Evolutionary conservation across 2,329 filamentous ascomycete species (phyloP), one percentile per base, ranked within the genome.

Genomic region (Eutypa lata): DNA sequence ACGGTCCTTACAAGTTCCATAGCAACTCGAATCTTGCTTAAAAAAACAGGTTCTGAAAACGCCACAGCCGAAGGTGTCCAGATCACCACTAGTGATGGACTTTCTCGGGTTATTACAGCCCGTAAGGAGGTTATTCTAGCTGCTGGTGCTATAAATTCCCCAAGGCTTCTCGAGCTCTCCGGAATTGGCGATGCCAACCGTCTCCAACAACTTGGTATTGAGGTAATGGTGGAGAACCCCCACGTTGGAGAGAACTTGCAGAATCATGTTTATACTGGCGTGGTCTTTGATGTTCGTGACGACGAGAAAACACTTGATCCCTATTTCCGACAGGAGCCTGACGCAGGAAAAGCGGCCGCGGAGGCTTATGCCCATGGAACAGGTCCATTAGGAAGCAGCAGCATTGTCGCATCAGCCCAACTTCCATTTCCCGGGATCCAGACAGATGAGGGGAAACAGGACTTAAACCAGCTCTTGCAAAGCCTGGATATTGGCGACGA

Each of bases 111-210:
- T 13, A 48, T 49, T 11, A 42, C 8, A 14, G 47, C 51, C 21
- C 40, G 40, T 8, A 53, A 50, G 50, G 84, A 87, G 58, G 74
- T 86, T 8, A 76, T 88, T 43, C 65, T 88, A 3, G 78, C 78
- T 3, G 82, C 81, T 1, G 85, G 84, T 0, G 77, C 74, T 28
- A 70, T 80, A 43, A 76, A 78, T 61, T 83, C 79, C 8, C 84
- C 77, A 5, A 81, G 79, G 66, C 70, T 83, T 14, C 75, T 80
- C 19, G 83, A 87, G 57, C 69, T 85, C 2, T 85, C 81, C 0
- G 83, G 84, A 0, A 75, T 87, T 37, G 84, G 84, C 7, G 71
- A 74, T 45, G 67, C 69, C 3, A 62, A 71, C 0, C 59, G 79
- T 10, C 67, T 81, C 7, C 57, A 68, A 19, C 61, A 65, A 2